phyloP scores from a whole-genome alignment of 2,329 filamentous ascomycete genomes.

The Monosporascus cannonballus region DNA sequence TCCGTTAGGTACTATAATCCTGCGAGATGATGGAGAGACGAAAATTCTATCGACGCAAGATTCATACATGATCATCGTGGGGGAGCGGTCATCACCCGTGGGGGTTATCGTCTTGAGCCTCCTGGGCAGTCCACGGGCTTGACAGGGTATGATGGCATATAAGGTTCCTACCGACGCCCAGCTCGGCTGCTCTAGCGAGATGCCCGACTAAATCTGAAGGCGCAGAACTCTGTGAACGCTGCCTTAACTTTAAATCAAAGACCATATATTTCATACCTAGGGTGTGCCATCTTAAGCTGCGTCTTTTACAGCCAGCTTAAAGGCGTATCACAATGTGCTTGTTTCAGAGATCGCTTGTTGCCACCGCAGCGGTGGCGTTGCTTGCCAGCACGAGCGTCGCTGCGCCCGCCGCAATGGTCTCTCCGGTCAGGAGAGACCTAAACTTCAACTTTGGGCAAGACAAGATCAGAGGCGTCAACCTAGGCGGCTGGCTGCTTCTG shows the following conservation, averaged over 20 bases:
- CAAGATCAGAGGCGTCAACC: constrained; percentile 14
- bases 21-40: not conserved
- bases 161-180: too few species aligned
- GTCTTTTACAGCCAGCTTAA: not conserved
- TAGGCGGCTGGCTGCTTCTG: constrained; percentile 16
- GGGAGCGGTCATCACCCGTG: not conserved
- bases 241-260: too few species aligned
- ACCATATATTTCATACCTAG: too few species aligned
- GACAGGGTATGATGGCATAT: too few species aligned
- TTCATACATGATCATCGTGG: not conserved
- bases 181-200: too few species aligned
- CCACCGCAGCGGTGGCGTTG: not conserved
- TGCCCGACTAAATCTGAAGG: too few species aligned
- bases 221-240: too few species aligned
- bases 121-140: too few species aligned
- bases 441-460: constrained; percentile 6
- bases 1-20: not conserved
- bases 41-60: not conserved
- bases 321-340: not conserved
- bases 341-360: not conserved
- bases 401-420: constrained; percentile 1
- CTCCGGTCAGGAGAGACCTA: constrained; percentile 3
- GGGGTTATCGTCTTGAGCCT: too few species aligned
- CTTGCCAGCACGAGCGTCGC: not conserved
- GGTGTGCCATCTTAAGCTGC: too few species aligned